Conservation (phyloP, 176 grass and related monocot genomes). For the Eremochloa ophiuroides region DNA sequence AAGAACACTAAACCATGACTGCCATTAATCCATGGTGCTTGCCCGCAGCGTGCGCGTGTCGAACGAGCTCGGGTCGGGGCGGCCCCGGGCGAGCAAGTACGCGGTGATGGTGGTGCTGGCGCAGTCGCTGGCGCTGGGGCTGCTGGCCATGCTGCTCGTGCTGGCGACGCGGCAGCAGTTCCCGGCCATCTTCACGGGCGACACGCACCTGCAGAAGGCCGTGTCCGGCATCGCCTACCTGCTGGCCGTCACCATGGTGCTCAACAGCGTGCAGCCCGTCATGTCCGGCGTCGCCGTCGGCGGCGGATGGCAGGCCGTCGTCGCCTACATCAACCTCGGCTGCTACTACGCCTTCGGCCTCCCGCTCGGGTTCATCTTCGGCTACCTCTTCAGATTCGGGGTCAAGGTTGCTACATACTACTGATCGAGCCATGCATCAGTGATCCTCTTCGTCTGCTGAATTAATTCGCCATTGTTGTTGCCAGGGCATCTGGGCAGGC, state of each 20-base stretch:
- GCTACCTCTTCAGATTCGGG: slow-evolving; percentile 59
- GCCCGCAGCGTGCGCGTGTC: slow-evolving; percentile 63
- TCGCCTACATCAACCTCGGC: slow-evolving; percentile 83
- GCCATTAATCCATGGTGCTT: too few species aligned
- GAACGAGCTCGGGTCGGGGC: slow-evolving; percentile 74
- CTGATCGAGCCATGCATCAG: neutral
- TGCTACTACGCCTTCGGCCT: slow-evolving; percentile 87
- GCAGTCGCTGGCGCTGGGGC: slow-evolving; percentile 63
- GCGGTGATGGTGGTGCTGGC: slow-evolving; percentile 58
- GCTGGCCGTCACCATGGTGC: slow-evolving; percentile 78
- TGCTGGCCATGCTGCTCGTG: slow-evolving; percentile 46
- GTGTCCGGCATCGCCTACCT: slow-evolving; percentile 54
- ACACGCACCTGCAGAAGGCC: slow-evolving; percentile 55
- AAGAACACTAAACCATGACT: too few species aligned
- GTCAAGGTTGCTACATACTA: neutral
- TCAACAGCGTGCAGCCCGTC: slow-evolving; percentile 90
- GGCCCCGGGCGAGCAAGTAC: slow-evolving; percentile 56
- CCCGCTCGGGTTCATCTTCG: slow-evolving; percentile 68
- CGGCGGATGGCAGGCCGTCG: slow-evolving; percentile 68
- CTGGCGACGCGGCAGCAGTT: slow-evolving; percentile 38
- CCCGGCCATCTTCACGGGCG: slow-evolving; percentile 57
- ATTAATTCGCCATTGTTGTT: neutral
- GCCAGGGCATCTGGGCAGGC: slow-evolving; percentile 81
- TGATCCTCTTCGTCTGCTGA: neutral
- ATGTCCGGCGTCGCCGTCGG: slow-evolving; percentile 85